phyloP scores from a whole-genome alignment of 805 yeast genomes.

The Candida odintsovae region DNA sequence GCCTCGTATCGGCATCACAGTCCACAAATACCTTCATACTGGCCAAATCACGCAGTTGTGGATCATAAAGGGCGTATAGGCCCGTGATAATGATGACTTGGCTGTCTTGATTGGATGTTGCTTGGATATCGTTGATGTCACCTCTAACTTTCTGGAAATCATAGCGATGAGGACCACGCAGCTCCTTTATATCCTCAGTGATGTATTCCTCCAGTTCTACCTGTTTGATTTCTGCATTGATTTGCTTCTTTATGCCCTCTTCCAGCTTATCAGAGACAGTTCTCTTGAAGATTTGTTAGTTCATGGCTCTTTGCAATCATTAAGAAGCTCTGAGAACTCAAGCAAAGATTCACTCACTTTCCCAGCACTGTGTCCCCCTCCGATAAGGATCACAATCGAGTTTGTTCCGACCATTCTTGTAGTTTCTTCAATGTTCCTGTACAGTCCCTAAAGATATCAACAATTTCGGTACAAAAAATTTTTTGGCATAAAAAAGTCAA shows the following conservation, averaged over 20 bases:
- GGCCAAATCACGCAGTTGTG: constrained; percentile 46
- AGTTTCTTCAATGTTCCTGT: background rate
- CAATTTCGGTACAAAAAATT: too few relatives aligned
- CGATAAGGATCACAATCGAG: constrained; percentile 39
- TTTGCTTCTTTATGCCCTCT: background rate
- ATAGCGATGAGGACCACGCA: constrained; percentile 9
- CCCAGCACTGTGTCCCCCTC: constrained; percentile 62
- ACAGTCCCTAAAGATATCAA: background rate
- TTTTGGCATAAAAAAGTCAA: background rate
- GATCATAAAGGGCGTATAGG: constrained; percentile 69
- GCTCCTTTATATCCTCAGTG: constrained; percentile 5
- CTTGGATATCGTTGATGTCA: constrained; percentile 5
- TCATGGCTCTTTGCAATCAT: background rate
- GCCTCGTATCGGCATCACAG: constrained; percentile 77
- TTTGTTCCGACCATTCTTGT: background rate
- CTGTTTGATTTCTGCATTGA: constrained; percentile 10
- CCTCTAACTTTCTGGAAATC: constrained; percentile 27
- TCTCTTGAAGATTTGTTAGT: background rate
- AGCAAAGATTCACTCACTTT: background rate
- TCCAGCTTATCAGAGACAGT: background rate
- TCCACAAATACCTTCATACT: constrained; percentile 70
- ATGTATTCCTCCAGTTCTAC: constrained; percentile 42
- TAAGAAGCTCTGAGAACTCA: background rate
- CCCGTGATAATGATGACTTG: constrained; percentile 61
- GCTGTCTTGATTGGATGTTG: constrained; percentile 1